Conservation (phyloP, 257 asterid species). For the Petrea volubilis region DNA sequence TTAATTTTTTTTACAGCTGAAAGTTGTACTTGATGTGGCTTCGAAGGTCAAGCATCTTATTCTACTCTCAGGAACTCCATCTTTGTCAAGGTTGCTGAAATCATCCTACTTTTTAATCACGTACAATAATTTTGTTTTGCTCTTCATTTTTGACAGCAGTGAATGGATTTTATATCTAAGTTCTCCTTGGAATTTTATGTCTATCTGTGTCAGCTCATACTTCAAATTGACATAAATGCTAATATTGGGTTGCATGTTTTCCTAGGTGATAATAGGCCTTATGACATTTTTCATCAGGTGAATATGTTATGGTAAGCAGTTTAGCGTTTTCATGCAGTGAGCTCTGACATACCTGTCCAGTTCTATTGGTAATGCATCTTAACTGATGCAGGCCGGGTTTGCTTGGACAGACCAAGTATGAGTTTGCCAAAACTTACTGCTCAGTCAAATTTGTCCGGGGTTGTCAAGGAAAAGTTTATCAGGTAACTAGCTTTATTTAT, state of each 20-base stretch:
- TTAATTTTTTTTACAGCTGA: slow-evolving; percentile 46
- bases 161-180: background rate
- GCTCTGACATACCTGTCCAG: slow-evolving; percentile 10
- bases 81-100: slow-evolving; percentile 83
- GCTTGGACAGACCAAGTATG: slow-evolving; percentile 89
- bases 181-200: slow-evolving; percentile 12
- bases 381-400: slow-evolving; percentile 81
- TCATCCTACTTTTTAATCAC: slow-evolving; percentile 15
- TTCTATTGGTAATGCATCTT: slow-evolving; percentile 27
- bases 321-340: slow-evolving; percentile 18
- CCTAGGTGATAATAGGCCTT: slow-evolving; percentile 96
- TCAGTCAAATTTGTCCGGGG: slow-evolving; percentile 53
- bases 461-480: slow-evolving; percentile 65
- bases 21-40: slow-evolving; percentile 71
- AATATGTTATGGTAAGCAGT: slow-evolving; percentile 82
- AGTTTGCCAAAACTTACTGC: slow-evolving; percentile 85
- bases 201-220: slow-evolving; percentile 7
- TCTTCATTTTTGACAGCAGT: background rate
- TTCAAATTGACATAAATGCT: slow-evolving; percentile 27
- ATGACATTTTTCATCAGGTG: slow-evolving; percentile 96
- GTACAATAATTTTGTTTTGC: background rate
- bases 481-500: slow-evolving; percentile 47
- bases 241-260: slow-evolving; percentile 36
- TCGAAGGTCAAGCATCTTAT: slow-evolving; percentile 76
- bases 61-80: slow-evolving; percentile 97